phyloP scores from a whole-genome alignment of 495 filamentous ascomycete species.

The Daldinia grandis region DNA sequence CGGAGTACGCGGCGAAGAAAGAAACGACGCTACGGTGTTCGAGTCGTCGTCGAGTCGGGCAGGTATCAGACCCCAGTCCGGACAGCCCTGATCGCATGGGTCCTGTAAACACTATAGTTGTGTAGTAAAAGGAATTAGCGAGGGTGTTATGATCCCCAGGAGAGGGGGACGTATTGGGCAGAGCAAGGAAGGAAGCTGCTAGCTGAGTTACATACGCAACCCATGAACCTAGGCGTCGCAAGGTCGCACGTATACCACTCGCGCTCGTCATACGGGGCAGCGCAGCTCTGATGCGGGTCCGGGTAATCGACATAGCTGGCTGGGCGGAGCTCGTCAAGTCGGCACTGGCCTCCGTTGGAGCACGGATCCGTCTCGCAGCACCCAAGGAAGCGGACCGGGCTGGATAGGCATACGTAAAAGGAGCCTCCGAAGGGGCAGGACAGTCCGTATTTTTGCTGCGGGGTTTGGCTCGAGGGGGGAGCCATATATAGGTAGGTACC shows the following conservation, averaged over 20 bases:
- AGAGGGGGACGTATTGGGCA: too few species aligned
- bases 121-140: background rate
- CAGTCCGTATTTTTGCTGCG: constrained; percentile 33
- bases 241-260: constrained; percentile 46
- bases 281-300: constrained; percentile 37
- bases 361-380: constrained; percentile 50
- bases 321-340: constrained; percentile 23
- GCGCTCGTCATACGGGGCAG: constrained; percentile 21
- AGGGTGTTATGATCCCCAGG: background rate
- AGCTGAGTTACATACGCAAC: constrained; percentile 37
- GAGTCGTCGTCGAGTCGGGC: constrained; percentile 27
- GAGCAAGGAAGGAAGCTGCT: too few species aligned
- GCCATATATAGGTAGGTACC: constrained; percentile 18
- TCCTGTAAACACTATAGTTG: constrained; percentile 41
- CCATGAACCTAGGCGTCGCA: constrained; percentile 44
- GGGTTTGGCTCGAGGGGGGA: background rate
- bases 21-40: constrained; percentile 14
- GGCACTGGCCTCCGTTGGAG: constrained; percentile 38
- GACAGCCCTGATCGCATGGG: constrained; percentile 44
- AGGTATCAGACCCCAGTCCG: constrained; percentile 29
- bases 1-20: background rate
- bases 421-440: constrained; percentile 43
- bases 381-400: constrained; percentile 43
- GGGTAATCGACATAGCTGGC: constrained; percentile 38
- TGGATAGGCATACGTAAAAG: constrained; percentile 45